Conservation (phyloP, 1,284 basidiomycete genomes). For the Puccinia coronata region DNA sequence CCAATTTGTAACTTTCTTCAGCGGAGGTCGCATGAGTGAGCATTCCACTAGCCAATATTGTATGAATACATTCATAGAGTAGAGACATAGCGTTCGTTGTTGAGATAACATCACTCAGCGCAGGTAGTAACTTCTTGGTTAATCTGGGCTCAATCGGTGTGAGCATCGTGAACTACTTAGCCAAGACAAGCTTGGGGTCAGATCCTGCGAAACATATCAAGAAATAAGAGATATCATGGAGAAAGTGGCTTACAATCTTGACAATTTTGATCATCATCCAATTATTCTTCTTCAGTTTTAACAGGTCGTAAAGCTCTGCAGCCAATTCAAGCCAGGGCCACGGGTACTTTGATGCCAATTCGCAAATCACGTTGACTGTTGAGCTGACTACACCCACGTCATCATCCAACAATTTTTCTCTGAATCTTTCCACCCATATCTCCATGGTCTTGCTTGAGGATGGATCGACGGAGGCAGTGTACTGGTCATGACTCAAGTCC, state of each 20-base stretch:
- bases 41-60: slow-evolving; percentile 97
- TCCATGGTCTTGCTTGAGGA: slow-evolving; percentile 22
- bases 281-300: slow-evolving; percentile 93
- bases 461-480: slow-evolving; percentile 59
- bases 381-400: slow-evolving; percentile 86
- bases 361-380: slow-evolving; percentile 90
- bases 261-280: slow-evolving; percentile 99
- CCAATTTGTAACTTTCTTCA: slow-evolving; percentile 66
- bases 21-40: slow-evolving; percentile 59
- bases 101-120: slow-evolving; percentile 89
- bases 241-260: slow-evolving; percentile 72
- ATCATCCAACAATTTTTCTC: slow-evolving; percentile 81
- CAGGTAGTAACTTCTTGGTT: slow-evolving; percentile 87
- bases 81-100: slow-evolving; percentile 94
- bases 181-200: slow-evolving; percentile 15
- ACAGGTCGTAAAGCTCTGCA: slow-evolving; percentile 88
- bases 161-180: slow-evolving; percentile 76
- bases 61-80: slow-evolving; percentile 96
- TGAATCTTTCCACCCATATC: slow-evolving; percentile 63
- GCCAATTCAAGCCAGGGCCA: slow-evolving; percentile 65
- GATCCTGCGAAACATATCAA: not conserved
- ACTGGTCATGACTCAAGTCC: slow-evolving; percentile 60
- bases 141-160: slow-evolving; percentile 89
- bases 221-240: slow-evolving; percentile 22
- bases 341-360: slow-evolving; percentile 76